A percentile compares a stretch with the other conserved stretches of the same genome.
Evolutionary conservation across 805 yeast species (phyloP).

Genomic region (Kodamaea nitidulidarum): DNA sequence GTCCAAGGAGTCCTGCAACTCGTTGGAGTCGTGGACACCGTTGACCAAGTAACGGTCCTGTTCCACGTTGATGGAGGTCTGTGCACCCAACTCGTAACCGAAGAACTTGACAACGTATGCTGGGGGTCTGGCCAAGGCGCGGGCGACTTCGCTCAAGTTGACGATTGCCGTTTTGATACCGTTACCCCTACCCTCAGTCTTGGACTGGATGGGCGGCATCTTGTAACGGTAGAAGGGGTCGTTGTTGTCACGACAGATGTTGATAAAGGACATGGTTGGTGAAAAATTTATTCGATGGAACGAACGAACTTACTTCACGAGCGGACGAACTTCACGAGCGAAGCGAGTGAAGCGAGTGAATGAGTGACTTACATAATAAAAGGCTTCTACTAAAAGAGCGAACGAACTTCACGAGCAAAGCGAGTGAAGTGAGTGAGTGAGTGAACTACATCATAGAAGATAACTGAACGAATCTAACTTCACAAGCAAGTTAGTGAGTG

Average conservation of each 20-base stretch:
- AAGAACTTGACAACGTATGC: slow-evolving; percentile 89
- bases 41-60: slow-evolving; percentile 88
- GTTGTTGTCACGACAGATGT: slow-evolving; percentile 93
- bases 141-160: slow-evolving; percentile 87
- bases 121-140: slow-evolving; percentile 92
- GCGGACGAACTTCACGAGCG: no score
- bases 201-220: slow-evolving; percentile 97
- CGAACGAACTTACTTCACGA: no score
- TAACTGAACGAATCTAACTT: no score
- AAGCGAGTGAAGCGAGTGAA: no score
- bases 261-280: slow-evolving; percentile 70
- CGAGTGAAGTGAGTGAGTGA: no score
- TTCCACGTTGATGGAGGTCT: slow-evolving; percentile 74
- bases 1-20: slow-evolving; percentile 90
- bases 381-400: no score
- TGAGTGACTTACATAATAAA: no score
- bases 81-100: slow-evolving; percentile 97
- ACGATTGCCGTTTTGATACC: slow-evolving; percentile 96
- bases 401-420: no score
- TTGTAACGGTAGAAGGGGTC: slow-evolving; percentile 99
- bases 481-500: no score
- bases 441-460: no score
- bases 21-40: slow-evolving; percentile 88
- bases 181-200: slow-evolving; percentile 98
- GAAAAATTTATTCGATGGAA: slow-evolving; percentile 6